A percentile compares a stretch with the other conserved stretches of the same genome.
Evolutionary conservation across 495 filamentous ascomycete genomes (phyloP).

Genomic region (Letharia columbiana): DNA sequence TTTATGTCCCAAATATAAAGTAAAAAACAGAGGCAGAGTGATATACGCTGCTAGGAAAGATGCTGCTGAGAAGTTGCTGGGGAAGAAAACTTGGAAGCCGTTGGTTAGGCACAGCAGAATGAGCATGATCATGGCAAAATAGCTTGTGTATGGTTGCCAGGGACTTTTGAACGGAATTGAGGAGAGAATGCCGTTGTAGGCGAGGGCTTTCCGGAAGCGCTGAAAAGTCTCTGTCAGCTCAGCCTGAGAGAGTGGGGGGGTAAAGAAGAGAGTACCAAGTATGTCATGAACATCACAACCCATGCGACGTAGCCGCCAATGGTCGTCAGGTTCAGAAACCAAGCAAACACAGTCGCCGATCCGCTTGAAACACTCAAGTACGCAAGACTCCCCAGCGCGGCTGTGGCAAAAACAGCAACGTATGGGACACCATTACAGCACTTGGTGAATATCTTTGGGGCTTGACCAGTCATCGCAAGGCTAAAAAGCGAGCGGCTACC

Average conservation of each 20-base stretch:
- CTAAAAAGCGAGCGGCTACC: slow-evolving; percentile 75
- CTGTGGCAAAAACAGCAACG: slow-evolving; percentile 53
- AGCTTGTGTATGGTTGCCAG: slow-evolving; percentile 23
- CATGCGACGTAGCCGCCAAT: slow-evolving; percentile 59
- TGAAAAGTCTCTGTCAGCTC: slow-evolving; percentile 2
- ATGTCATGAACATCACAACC: slow-evolving; percentile 30
- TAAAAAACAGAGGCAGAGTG: slow-evolving; percentile 52
- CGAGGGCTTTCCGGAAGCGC: slow-evolving; percentile 42
- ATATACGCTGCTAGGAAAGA: slow-evolving; percentile 54
- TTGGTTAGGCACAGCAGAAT: slow-evolving; percentile 23
- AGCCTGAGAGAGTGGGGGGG: not conserved
- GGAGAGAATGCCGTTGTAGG: slow-evolving; percentile 32
- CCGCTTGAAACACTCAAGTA: slow-evolving; percentile 69
- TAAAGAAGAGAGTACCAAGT: slow-evolving; percentile 25
- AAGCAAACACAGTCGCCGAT: slow-evolving; percentile 62
- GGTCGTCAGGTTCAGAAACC: slow-evolving; percentile 78
- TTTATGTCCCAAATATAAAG: slow-evolving; percentile 53
- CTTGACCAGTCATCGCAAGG: slow-evolving; percentile 66
- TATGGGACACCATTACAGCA: slow-evolving; percentile 70
- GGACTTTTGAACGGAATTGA: slow-evolving; percentile 20
- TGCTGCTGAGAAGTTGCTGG: slow-evolving; percentile 28
- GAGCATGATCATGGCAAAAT: slow-evolving; percentile 24
- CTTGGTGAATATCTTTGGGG: slow-evolving; percentile 58
- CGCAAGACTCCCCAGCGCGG: slow-evolving; percentile 57
- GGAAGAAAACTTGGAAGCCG: slow-evolving; percentile 33